Percentiles rank a stretch among this genome's conserved stretches.
phyloP scores from a whole-genome alignment of 768 basidiomycete species.

The Heimioporus sp. region DNA sequence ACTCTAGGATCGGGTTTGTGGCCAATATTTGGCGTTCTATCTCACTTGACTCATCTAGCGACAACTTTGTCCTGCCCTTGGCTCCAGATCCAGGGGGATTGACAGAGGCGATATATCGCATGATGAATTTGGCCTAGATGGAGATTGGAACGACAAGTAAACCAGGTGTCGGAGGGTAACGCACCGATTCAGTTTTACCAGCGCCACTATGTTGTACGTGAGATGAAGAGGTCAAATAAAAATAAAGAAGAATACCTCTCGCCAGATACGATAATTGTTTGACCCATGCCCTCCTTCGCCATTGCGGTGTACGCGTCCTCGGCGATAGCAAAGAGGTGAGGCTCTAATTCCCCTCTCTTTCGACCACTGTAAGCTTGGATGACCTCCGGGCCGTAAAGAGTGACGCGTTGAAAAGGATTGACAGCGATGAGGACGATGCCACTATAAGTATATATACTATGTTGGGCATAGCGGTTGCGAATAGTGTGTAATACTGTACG shows the following conservation, averaged over 20 bases:
- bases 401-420: slow-evolving; percentile 97
- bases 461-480: slow-evolving; percentile 92
- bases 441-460: slow-evolving; percentile 98
- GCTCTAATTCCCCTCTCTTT: slow-evolving; percentile 91
- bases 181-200: slow-evolving; percentile 96
- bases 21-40: slow-evolving; percentile 97
- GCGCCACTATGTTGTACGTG: slow-evolving; percentile 70
- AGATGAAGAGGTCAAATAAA: slow-evolving; percentile 5
- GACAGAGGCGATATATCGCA: slow-evolving; percentile 97
- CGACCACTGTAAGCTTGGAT: slow-evolving; percentile 96
- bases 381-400: slow-evolving; percentile 94
- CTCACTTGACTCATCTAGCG: slow-evolving; percentile 86
- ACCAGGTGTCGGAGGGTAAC: slow-evolving; percentile 18
- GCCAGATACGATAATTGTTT: slow-evolving; percentile 98
- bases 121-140: slow-evolving; percentile 91
- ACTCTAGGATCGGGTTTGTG: slow-evolving; percentile 98
- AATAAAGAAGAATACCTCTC: slow-evolving; percentile 66
- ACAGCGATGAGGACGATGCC: slow-evolving; percentile 98
- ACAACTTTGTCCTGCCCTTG: slow-evolving; percentile 66
- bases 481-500: slow-evolving; percentile 90
- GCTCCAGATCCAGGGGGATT: slow-evolving; percentile 71
- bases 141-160: slow-evolving; percentile 1
- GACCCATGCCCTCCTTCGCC: slow-evolving; percentile 90
- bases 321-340: slow-evolving; percentile 97
- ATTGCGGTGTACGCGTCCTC: slow-evolving; percentile 99